Evolutionary conservation across 1,284 basidiomycete genomes (phyloP).

Genomic region (Rhodotorula sp.): DNA sequence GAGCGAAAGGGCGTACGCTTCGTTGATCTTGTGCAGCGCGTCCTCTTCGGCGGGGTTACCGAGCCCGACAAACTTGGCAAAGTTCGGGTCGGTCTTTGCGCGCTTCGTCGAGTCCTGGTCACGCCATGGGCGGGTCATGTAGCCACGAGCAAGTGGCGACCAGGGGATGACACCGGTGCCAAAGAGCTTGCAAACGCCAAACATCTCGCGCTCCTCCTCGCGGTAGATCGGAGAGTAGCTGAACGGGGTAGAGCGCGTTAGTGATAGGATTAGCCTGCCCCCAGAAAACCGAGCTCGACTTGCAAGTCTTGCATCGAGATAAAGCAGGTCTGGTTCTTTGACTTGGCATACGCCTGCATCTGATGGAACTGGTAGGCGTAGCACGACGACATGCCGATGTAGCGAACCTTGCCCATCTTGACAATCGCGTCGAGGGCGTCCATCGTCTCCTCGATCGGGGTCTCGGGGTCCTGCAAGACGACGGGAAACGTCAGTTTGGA

Average conservation of each 20-base stretch:
- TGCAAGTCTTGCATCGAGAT: conserved; percentile 51
- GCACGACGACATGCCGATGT: conserved; percentile 62
- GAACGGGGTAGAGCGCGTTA: neutral
- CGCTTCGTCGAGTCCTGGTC: conserved; percentile 32
- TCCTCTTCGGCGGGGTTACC: conserved; percentile 29
- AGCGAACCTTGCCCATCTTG: conserved; percentile 59
- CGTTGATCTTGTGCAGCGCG: conserved; percentile 33
- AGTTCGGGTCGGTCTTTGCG: conserved; percentile 35
- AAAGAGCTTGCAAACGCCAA: conserved; percentile 42
- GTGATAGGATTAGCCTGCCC: neutral
- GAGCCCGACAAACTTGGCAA: conserved; percentile 36
- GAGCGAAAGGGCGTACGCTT: conserved; percentile 21
- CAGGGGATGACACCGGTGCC: conserved; percentile 50
- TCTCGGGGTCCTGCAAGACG: conserved; percentile 51
- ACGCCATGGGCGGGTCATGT: conserved; percentile 35
- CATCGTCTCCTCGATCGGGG: conserved; percentile 61
- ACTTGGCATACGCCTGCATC: conserved; percentile 62
- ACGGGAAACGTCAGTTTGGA: too few relatives aligned
- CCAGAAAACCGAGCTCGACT: conserved; percentile 3
- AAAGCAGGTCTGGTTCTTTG: conserved; percentile 44
- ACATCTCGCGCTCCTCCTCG: conserved; percentile 51
- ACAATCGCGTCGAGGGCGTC: conserved; percentile 61
- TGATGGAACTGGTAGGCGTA: conserved; percentile 52
- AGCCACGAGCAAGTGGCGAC: conserved; percentile 44
- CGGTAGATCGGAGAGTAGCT: conserved; percentile 43